Evolutionary conservation across 176 grass and related monocot genomes (phyloP), one percentile per base, ranked within the genome.

Genomic region (Musa troglodytarum): DNA sequence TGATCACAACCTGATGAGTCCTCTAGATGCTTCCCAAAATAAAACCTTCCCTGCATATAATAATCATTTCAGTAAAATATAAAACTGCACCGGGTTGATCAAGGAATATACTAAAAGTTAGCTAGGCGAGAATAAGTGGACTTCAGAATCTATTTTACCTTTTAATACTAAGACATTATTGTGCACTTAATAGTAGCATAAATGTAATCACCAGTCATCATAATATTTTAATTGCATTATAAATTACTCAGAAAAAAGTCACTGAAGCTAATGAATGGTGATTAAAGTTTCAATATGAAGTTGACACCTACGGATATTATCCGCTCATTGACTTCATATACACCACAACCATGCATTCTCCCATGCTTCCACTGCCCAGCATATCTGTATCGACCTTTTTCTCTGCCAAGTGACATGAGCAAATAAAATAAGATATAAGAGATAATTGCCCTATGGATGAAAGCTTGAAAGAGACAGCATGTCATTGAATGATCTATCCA

Each of bases 341-440:
- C 65, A 51, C 81, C 81, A 77, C 81, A 83, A 15, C 74, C 81
- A 83, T 83, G 81, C 74, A 83, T 83, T 52, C 81, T 83, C 52
- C 81, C 81, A 83, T 83, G 81, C 54, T 83, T 83, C 81, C 81
- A 83, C 73, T 83, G 74, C n/a, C 81, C 81, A 53, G 81, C 74
- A 64, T 72, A 83, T 77, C 65, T 71, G 53, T 83, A 83, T 69
- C 81, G 65, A 54, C 81, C 81, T 77, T 77, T 77, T 71, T 83
- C 81, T 71, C 81, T 83, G 81, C 63, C 65, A 71, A 14, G 51
- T 70, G 8, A 10, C 17, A 51, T 3, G 15, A 70, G 49, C n/a
- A 70, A 70, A 51, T 70, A 70, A 70, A n/a, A n/a, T 70, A 70
- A 51, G 49, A 50, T 1, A 6, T 8, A 28, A 12, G 17, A 50